Base-by-base conservation (phyloP, 2,329 filamentous ascomycete genomes). In the Botrytis porri region DNA sequence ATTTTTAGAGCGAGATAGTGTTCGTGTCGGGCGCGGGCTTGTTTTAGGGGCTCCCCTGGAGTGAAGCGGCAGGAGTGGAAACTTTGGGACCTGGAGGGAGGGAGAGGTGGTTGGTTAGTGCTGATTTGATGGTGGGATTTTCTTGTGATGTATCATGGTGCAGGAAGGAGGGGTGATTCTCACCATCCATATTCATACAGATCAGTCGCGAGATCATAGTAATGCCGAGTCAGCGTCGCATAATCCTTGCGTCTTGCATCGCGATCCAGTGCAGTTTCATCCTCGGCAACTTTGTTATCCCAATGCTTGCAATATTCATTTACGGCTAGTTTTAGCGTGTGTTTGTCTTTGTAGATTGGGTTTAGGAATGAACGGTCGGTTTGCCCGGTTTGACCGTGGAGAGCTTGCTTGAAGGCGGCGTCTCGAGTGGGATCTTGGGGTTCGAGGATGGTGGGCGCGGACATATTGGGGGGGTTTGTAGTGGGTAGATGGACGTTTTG, bases 121-220 rank as follows among this genome's bases (percentile, higher is more conserved):
- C 0, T 48, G 45, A 3, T 22, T 7, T 22, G 45, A 25, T 48
- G 1, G 20, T 7, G 10, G 20, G 25, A 10, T 0, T 1, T 4
- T 14, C 12, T 10, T 48, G 45, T 22, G 8, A 25, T 7, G 25
- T n/a, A 0, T 25, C 4, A 16, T 54, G 48, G 0, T 25, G 3
- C 25, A 6, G 25, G 4, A 14, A 14, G 10, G 25, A 2, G 4
- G 14, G 14, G 48, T 54, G 12, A 0, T 54, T 54, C 48, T 54
- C 25, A 54, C 48, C 48, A 54, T 14, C 48, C 48, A 1, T 54
- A 54, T 54, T 54, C 48, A 0, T 54, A 54, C 5, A 54, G 48
- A 54, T 54, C 48, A 1, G 48, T 54, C 1, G 48, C 48, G 8
- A 54, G 48, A n/a, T 54, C 48, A n/a, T n/a, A 54, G 48, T 54